Evolutionary conservation across 2,329 filamentous ascomycete species (phyloP).

Genomic region (Fusarium multiceps): DNA sequence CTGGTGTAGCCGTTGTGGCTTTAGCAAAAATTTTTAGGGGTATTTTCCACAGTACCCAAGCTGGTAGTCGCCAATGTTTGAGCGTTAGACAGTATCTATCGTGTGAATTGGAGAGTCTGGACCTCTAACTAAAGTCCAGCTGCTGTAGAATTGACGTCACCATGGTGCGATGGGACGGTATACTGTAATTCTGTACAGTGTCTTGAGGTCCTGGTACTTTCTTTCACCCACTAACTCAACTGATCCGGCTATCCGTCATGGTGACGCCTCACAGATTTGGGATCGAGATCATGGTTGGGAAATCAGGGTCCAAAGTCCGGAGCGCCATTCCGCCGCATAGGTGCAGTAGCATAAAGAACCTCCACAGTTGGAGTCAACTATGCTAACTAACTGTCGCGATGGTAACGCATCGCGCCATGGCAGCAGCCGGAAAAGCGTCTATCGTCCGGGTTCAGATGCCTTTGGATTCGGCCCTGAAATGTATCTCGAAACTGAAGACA

Average conservation of each 20-base stretch:
- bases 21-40: not conserved
- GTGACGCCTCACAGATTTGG: conserved; percentile 38
- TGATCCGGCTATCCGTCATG: conserved; percentile 41
- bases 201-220: conserved; percentile 34
- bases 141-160: conserved; percentile 44
- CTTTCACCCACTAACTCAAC: conserved; percentile 10
- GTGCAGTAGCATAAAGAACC: conserved; percentile 16
- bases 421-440: conserved; percentile 11
- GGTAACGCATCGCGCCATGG: conserved; percentile 5
- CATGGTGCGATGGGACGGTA: conserved; percentile 38
- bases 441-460: conserved; percentile 6
- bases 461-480: not conserved
- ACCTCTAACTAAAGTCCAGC: conserved; percentile 23
- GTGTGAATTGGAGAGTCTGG: conserved; percentile 18
- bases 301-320: conserved; percentile 48
- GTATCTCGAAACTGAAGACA: not conserved
- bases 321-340: conserved; percentile 31
- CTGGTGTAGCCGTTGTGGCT: conserved; percentile 11
- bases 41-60: conserved; percentile 9
- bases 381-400: conserved; percentile 6
- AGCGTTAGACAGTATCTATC: conserved; percentile 7
- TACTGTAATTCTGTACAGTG: conserved; percentile 17
- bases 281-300: conserved; percentile 49
- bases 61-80: conserved; percentile 5
- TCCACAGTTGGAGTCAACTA: conserved; percentile 6